These are phyloP conservation scores for Eucalyptus pauciflora DNA, from an alignment of 345 rosid genomes.

Conservation along the genomic window DNA sequence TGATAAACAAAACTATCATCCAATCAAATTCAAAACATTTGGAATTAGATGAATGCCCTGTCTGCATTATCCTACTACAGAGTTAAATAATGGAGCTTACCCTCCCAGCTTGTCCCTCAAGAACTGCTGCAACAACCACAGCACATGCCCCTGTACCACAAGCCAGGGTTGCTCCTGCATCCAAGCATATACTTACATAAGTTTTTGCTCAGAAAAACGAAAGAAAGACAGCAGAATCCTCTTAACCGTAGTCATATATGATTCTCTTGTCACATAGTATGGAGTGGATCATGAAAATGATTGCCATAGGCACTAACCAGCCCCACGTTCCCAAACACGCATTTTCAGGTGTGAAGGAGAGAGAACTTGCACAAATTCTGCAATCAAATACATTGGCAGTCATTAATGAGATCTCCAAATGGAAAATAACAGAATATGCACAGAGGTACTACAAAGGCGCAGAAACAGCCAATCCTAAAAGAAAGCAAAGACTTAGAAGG, in stretches of 20 bases:
- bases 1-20: neutral
- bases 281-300: neutral
- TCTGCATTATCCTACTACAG: neutral
- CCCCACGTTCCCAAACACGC: slow-evolving; percentile 99
- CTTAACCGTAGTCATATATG: neutral
- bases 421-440: neutral
- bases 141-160: slow-evolving; percentile 99
- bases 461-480: neutral
- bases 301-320: slow-evolving; percentile 35
- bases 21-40: neutral
- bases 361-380: slow-evolving; percentile 90
- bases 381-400: neutral
- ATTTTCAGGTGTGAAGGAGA: slow-evolving; percentile 83
- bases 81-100: slow-evolving; percentile 31
- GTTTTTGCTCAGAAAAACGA: neutral
- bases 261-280: neutral
- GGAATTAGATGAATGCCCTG: neutral
- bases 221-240: neutral
- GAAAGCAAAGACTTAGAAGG: neutral
- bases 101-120: slow-evolving; percentile 70
- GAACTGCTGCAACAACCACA: slow-evolving; percentile 95
- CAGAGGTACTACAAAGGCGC: neutral
- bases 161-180: slow-evolving; percentile 85
- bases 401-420: neutral
- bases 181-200: neutral